A percentile compares a stretch with the other conserved stretches of the same genome.
Conservation (phyloP, 768 basidiomycete species). For the Rubroboletus satanas region DNA sequence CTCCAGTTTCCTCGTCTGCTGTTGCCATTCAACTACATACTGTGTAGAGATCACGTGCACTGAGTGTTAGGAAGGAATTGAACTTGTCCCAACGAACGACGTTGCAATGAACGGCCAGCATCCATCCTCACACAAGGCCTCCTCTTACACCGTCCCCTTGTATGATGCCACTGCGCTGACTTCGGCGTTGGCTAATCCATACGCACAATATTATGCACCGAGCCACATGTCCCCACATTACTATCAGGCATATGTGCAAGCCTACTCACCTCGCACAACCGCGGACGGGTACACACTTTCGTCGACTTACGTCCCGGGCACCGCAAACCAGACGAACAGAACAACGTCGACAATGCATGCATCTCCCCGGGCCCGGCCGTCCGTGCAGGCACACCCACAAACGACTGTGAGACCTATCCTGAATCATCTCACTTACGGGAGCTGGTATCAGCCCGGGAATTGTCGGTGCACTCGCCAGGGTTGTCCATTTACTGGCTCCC, state of each 20-base stretch:
- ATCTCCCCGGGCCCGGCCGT: slow-evolving; percentile 1
- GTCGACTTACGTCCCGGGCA: slow-evolving; percentile 34
- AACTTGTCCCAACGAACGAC: neutral
- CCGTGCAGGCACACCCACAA: neutral
- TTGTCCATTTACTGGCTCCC: slow-evolving; percentile 69
- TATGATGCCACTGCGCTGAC: slow-evolving; percentile 26
- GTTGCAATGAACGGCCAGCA: slow-evolving; percentile 13
- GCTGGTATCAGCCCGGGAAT: slow-evolving; percentile 66
- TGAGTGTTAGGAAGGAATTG: neutral
- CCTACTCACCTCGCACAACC: slow-evolving; percentile 22
- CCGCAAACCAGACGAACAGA: neutral
- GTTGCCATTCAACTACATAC: neutral
- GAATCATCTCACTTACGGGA: slow-evolving; percentile 21
- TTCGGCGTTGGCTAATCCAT: slow-evolving; percentile 28
- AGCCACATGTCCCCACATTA: slow-evolving; percentile 46
- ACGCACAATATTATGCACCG: slow-evolving; percentile 27
- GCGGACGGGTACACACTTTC: slow-evolving; percentile 38
- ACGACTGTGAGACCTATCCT: slow-evolving; percentile 9
- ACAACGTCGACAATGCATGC: neutral
- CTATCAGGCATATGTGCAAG: slow-evolving; percentile 51
- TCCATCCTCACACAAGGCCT: slow-evolving; percentile 1
- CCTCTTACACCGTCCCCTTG: slow-evolving; percentile 14
- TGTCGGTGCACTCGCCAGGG: slow-evolving; percentile 54
- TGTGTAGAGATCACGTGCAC: slow-evolving; percentile 20
- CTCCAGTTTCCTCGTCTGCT: slow-evolving; percentile 1